These are phyloP conservation scores for Cydonia oblonga DNA, from an alignment of 331 rosid species.

Conservation along the genomic window DNA sequence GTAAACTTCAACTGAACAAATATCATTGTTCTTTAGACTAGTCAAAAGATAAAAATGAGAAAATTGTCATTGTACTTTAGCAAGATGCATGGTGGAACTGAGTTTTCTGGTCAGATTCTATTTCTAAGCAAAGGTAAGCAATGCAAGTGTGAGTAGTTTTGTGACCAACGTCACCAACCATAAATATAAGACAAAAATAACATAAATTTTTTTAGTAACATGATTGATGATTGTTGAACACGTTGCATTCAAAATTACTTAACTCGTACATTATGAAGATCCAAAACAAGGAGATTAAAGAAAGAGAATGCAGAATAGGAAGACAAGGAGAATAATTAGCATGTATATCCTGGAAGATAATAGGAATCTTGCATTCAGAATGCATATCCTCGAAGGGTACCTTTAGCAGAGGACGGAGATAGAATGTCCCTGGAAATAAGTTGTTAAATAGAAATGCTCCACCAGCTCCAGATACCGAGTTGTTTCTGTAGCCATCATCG, in stretches of 20 bases:
- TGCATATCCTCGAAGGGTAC: constrained; percentile 27
- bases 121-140: background rate
- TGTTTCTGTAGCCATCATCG: constrained; percentile 87
- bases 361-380: background rate
- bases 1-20: no score
- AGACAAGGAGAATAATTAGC: constrained; percentile 3
- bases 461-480: constrained; percentile 71
- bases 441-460: constrained; percentile 65
- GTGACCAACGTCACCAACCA: background rate
- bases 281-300: background rate
- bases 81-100: background rate
- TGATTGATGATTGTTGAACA: constrained; percentile 4
- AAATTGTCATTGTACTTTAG: background rate
- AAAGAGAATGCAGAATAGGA: constrained; percentile 1
- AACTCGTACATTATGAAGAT: constrained; percentile 6
- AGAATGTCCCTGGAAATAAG: constrained; percentile 93
- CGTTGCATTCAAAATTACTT: background rate
- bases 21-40: background rate
- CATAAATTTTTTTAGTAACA: background rate
- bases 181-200: no score
- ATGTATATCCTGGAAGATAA: background rate
- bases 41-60: background rate
- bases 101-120: background rate
- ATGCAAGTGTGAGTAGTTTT: background rate
- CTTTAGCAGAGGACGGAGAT: constrained; percentile 94